Percentiles rank a stretch among this genome's conserved stretches.
These are phyloP conservation scores for cucumber (Cucumis sativus) DNA, from an alignment of 306 rosid species.

Conservation along the genomic window DNA sequence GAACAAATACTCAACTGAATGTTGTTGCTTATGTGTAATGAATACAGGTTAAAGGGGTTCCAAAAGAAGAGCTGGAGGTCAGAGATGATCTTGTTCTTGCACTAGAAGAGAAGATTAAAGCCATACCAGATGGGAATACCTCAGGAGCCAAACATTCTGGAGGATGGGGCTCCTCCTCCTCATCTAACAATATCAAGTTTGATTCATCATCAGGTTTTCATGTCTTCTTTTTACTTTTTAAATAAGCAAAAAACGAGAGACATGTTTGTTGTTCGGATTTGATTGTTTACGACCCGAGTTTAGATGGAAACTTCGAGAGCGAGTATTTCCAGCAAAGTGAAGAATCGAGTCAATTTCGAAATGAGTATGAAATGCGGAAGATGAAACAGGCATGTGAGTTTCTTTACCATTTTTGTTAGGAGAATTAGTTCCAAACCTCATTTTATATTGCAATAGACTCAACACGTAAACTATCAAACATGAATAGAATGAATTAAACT, in stretches of 20 bases:
- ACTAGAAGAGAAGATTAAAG: slow-evolving; percentile 69
- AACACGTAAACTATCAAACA: neutral
- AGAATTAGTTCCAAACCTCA: neutral
- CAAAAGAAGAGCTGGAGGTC: slow-evolving; percentile 46
- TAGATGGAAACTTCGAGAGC: slow-evolving; percentile 33
- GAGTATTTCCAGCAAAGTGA: slow-evolving; percentile 48
- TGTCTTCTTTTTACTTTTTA: too few relatives aligned
- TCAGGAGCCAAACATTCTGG: slow-evolving; percentile 30
- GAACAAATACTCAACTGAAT: too few relatives aligned
- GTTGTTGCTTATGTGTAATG: neutral
- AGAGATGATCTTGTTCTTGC: slow-evolving; percentile 49
- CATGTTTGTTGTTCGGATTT: neutral
- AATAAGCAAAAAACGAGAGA: neutral
- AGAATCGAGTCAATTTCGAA: slow-evolving; percentile 61
- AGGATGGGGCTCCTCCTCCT: slow-evolving; percentile 29
- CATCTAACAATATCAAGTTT: slow-evolving; percentile 43
- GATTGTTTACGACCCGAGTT: neutral
- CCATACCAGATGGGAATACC: slow-evolving; percentile 60
- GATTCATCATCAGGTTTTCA: slow-evolving; percentile 46
- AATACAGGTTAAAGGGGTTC: slow-evolving; percentile 63
- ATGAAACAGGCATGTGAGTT: slow-evolving; percentile 58
- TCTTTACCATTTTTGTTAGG: neutral
- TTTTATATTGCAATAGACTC: neutral
- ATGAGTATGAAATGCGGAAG: slow-evolving; percentile 78
- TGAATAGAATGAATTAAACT: neutral